phyloP scores from a whole-genome alignment of 768 basidiomycete species.

The Amanita inopinata region DNA sequence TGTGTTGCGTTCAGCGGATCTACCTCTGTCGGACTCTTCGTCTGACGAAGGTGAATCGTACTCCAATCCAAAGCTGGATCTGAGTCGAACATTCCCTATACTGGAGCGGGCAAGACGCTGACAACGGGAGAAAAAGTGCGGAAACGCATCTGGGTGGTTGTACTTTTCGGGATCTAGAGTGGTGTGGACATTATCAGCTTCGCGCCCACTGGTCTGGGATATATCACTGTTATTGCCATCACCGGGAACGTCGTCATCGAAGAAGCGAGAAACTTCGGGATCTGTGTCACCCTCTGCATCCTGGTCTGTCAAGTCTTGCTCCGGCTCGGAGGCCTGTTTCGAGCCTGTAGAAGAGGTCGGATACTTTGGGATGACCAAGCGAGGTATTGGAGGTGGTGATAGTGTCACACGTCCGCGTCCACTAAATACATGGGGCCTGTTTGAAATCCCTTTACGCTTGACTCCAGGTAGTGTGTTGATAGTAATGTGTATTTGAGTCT shows the following conservation, averaged over 20 bases:
- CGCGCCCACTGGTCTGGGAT: constrained; percentile 12
- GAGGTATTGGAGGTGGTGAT: constrained; percentile 17
- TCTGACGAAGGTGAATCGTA: neutral
- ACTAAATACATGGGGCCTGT: constrained; percentile 50
- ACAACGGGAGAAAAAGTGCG: constrained; percentile 1
- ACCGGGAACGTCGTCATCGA: constrained; percentile 15
- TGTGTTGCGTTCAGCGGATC: neutral
- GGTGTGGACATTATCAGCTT: constrained; percentile 13
- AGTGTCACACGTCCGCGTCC: constrained; percentile 38
- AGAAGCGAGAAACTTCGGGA: constrained; percentile 15
- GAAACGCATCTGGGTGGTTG: constrained; percentile 4
- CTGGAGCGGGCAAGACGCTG: constrained; percentile 2
- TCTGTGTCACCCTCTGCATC: constrained; percentile 18
- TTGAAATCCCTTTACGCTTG: constrained; percentile 46
- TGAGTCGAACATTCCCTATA: neutral
- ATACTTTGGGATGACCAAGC: constrained; percentile 15
- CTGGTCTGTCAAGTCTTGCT: constrained; percentile 10
- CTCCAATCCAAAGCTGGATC: constrained; percentile 5
- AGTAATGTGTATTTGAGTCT: constrained; percentile 53
- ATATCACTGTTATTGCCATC: constrained; percentile 8
- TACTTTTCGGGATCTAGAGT: constrained; percentile 11
- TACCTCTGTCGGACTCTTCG: neutral
- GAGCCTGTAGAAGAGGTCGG: constrained; percentile 9
- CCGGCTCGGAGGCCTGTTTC: constrained; percentile 3
- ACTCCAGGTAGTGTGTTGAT: constrained; percentile 43